These are phyloP conservation scores for Chenopodium album DNA, from an alignment of 148 eudicot genomes.

Conservation along the genomic window DNA sequence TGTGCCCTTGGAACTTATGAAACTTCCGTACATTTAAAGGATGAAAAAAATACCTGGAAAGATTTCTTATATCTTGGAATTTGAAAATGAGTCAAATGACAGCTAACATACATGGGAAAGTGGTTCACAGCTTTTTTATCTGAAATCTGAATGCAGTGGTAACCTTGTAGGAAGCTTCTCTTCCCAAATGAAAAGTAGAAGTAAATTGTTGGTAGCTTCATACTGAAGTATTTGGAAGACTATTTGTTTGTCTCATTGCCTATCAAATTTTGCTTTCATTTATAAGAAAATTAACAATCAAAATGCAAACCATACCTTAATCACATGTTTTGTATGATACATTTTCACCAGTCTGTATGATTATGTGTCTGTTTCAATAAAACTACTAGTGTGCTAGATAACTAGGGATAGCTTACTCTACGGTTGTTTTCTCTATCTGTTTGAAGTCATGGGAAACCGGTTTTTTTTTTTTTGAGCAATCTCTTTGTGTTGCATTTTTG, in stretches of 20 bases:
- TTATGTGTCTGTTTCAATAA: too few relatives aligned
- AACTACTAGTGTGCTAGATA: too few relatives aligned
- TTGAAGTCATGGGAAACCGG: not conserved
- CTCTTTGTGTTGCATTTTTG: not conserved
- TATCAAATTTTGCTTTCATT: not conserved
- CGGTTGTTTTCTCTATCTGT: not conserved
- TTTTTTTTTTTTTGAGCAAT: not conserved
- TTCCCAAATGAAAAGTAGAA: not conserved
- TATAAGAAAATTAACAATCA: not conserved
- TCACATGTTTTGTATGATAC: not conserved
- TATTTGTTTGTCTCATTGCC: not conserved
- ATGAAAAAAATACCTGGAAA: constrained; percentile 6
- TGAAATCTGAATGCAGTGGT: not conserved
- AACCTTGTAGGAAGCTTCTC: constrained; percentile 8
- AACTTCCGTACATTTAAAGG: constrained; percentile 13
- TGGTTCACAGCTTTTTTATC: not conserved
- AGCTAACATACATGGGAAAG: constrained; percentile 9
- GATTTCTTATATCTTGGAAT: constrained; percentile 12
- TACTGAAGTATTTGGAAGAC: not conserved
- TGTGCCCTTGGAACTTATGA: constrained; percentile 15
- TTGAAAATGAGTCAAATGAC: constrained; percentile 9
- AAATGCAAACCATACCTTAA: not conserved
- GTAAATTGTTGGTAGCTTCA: not conserved
- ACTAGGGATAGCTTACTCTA: too few relatives aligned
- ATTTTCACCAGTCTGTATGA: not conserved